Base-by-base conservation (phyloP, 306 rosid species). In the Canavalia gladiata region DNA sequence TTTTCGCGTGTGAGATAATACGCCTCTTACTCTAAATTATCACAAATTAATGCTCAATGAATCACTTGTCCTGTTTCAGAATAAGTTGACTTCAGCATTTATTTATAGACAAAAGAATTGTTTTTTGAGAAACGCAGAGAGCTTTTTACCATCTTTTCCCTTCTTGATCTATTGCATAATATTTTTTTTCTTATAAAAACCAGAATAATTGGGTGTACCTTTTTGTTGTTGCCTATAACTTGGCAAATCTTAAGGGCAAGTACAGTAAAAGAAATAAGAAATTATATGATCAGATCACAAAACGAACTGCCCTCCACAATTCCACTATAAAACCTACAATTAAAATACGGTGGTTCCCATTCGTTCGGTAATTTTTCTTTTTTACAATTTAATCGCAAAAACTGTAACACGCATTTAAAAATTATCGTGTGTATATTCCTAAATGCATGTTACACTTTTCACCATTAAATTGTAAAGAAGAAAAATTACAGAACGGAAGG, bases 401-500 rank as follows among this genome's bases (percentile, higher is more conserved):
- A 18, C 25, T 18, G 25, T 18, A 18, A 18, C 25, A 18, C 25
- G 25, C 25, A 18, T 18, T 18, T 18, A 18, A 18, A 18, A 18
- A 18, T 18, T 18, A 18, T 18, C 25, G 25, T 18, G 25, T 18
- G 25, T 18, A 18, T 18, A 18, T 18, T 18, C 25, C 25, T 18
- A 18, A 70, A 78, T 63, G 77, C 71, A 87, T 74, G 70, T 82
- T 87, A 82, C 91, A 52, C 0, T 85, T 85, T 72, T 72, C 85
- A 41, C 86, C 31, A 72, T 29, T 13, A 42, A 59, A 71, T 67
- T 57, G 71, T 35, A 49, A 45, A 35, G 73, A 69, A 12, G 12
- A 73, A 34, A 18, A 89, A 88, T 79, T 87, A 91, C 93, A 86
- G 43, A 45, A 84, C 18, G n/a, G 66, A 69, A 18, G 65, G 87